A percentile compares a stretch with the other conserved stretches of the same genome.
phyloP scores from a whole-genome alignment of 139 green algal genomes.

The Ostreobium quekettii region DNA sequence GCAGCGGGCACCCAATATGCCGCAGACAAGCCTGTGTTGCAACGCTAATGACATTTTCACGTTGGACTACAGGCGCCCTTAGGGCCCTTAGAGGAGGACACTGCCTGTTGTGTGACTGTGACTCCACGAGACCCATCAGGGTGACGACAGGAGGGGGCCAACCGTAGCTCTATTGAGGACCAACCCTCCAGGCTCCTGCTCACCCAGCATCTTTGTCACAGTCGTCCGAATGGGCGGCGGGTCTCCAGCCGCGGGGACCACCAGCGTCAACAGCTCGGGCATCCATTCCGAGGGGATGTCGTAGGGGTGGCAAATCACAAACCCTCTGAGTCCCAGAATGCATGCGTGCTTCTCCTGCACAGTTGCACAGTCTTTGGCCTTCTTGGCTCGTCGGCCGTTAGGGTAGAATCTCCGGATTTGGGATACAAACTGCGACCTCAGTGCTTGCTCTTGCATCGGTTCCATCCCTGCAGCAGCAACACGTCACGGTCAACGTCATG shows the following conservation, averaged over 20 bases:
- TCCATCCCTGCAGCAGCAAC: background rate
- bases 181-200: too few species aligned
- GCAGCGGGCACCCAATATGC: too few species aligned
- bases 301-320: constrained; percentile 7
- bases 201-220: constrained; percentile 1
- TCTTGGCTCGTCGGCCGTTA: background rate
- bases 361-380: background rate
- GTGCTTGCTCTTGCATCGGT: background rate
- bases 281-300: constrained; percentile 17
- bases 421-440: background rate
- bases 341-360: constrained; percentile 1
- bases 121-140: too few species aligned
- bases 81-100: too few species aligned
- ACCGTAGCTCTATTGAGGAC: too few species aligned
- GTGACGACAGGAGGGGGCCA: too few species aligned
- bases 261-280: background rate
- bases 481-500: too few species aligned
- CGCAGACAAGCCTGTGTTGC: too few species aligned
- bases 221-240: background rate
- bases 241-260: constrained; percentile 4
- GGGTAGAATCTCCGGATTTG: background rate
- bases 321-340: constrained; percentile 4
- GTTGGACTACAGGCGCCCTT: too few species aligned
- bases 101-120: too few species aligned
- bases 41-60: too few species aligned